Evolutionary conservation across 2,329 filamentous ascomycete species (phyloP), one percentile per base, ranked within the genome.

Genomic region (Colletotrichum noveboracense): DNA sequence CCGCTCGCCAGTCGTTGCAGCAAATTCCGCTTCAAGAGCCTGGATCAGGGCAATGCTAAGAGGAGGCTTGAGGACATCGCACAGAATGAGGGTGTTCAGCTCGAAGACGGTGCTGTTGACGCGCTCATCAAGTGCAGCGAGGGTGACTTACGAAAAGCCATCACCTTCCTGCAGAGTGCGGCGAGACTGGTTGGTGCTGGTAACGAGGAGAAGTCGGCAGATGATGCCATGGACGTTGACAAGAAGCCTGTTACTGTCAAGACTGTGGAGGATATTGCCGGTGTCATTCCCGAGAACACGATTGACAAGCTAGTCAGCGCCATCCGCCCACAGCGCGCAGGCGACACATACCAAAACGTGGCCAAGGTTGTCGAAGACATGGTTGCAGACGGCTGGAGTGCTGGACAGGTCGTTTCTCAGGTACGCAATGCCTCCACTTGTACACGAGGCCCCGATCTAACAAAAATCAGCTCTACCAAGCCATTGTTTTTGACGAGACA

Each of bases 1-100:
- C 97, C 97, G 8, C 87, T 99, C 26, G 97, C 97, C 2, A 96
- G 93, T 83, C 91, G 97, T 80, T 99, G 97, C 87, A 96, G 93
- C 85, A 99, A 99, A 86, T 99, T 99, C 84, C 91, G 97, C 36
- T 99, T 99, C 91, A 99, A 99, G 91, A 95, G 94, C 78, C 87
- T 99, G 78, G 96, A 98, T 83, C 94, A 96, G 80, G 92, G 91
- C 9, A 97, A 97, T 82, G 95, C 97, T 9, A 93, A 92, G 80
- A 91, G 90, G 81, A 89, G 97, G 70, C 86, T 99, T 14, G 91
- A 94, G 80, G 92, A 96, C 70, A 99, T 99, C 85, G 96, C 97
- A 1, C 86, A 88, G 69, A 89, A 93, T 60, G 97, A 99, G 84
- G 92, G 92, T 1, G 93, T 99, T 7, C 86, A 84, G 55, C 85